phyloP scores from a whole-genome alignment of 2,329 filamentous ascomycete species.

The Penicillium oxalicum region DNA sequence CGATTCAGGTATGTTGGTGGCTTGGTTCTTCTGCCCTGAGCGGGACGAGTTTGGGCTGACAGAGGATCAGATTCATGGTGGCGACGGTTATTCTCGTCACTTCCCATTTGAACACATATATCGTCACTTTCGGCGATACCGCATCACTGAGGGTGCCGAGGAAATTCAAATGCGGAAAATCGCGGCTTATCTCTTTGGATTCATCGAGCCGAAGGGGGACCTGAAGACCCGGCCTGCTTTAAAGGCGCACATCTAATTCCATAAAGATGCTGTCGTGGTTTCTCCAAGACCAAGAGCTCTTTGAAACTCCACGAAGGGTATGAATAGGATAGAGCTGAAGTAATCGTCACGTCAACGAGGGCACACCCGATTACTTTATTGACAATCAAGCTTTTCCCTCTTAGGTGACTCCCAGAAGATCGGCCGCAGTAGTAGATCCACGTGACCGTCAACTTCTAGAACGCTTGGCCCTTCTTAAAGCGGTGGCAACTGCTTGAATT shows the following conservation, averaged over 20 bases:
- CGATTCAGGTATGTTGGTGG: constrained; percentile 47
- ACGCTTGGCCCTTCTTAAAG: no score
- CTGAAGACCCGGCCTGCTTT: not conserved
- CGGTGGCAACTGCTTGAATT: not conserved
- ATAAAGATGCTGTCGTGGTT: no score
- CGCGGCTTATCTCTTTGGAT: constrained; percentile 54
- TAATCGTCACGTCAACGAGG: no score
- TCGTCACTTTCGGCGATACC: constrained; percentile 57
- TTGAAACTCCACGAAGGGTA: no score
- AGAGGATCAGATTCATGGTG: constrained; percentile 44
- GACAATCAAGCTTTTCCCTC: no score
- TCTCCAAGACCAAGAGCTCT: no score
- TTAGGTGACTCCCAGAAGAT: no score
- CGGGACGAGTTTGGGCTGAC: not conserved
- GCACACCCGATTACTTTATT: no score
- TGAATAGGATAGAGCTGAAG: no score
- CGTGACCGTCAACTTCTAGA: no score
- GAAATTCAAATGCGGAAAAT: constrained; percentile 64
- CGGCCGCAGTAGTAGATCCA: no score
- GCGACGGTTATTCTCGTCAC: constrained; percentile 54
- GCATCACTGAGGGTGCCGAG: constrained; percentile 60
- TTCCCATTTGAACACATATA: constrained; percentile 61
- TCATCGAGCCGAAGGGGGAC: constrained; percentile 17
- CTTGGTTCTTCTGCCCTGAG: no score
- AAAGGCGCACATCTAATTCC: constrained; percentile 12